Base-by-base conservation (phyloP, 139 green algal species). In the Chlamydomonas sphaeroides region DNA sequence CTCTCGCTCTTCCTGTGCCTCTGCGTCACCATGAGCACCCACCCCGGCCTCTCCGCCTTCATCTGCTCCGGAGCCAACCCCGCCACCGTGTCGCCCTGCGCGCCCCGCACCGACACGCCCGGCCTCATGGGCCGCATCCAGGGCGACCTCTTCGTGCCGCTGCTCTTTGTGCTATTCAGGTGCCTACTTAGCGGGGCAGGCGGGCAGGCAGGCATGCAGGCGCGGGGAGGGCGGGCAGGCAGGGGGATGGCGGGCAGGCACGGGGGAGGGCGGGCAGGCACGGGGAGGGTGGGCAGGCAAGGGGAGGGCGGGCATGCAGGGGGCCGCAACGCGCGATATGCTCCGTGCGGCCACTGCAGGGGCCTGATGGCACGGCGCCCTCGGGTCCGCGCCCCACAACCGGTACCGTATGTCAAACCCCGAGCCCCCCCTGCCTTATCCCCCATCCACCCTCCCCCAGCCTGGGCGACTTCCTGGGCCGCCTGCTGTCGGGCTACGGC, bases 61-160 rank as follows among this genome's bases (percentile, higher is more conserved):
- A 73, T 83, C 32, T 83, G 76, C 76, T 83, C 76, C 8, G 63
- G 65, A 15, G 76, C 74, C 76, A 83, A 83, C 76, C 76, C 76
- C 3, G 76, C 65, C 23, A 28, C 51, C 36, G 85, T 89, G 28
- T 88, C 81, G 38, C 86, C 86, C 36, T 90, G 86, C 65, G 70
- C 77, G 14, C 30, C 76, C 10, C 61, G 65, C 39, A 84, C 65
- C 36, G 68, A 73, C 23, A 53, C 23, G 26, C 42, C 62, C 14
- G 76, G 76, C 62, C 32, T 83, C 33, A 3, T 78, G 48, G 86
- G 81, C 2, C 81, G 86, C 35, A 65, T 90, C 48, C 48, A 53
- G 17, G 86, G 86, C 3, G 86, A 90, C 77, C 65, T 90, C 18
- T 90, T 90, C 69, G 86, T 90, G 36, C 86, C 86, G 41, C 77